These are phyloP conservation scores for Oryza officinalis DNA, from an alignment of 176 grass and related monocot species.

Conservation along the genomic window DNA sequence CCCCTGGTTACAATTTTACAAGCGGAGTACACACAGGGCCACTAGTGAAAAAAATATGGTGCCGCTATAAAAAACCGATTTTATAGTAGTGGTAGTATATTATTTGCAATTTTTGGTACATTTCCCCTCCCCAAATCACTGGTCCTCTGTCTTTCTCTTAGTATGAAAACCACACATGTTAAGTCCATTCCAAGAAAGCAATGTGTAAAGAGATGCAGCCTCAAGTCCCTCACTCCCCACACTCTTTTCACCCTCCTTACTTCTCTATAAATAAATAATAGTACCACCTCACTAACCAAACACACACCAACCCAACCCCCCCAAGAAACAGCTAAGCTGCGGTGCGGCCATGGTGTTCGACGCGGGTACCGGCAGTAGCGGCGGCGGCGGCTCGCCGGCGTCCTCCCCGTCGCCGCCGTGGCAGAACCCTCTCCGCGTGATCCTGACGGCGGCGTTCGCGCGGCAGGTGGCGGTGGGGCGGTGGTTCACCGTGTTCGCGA, in stretches of 20 bases:
- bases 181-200: neutral
- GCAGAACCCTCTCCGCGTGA: constrained; percentile 2
- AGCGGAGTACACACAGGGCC: no score
- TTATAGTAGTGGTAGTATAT: no score
- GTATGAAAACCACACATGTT: neutral
- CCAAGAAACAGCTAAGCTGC: neutral
- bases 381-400: neutral
- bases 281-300: neutral
- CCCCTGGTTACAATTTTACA: no score
- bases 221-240: neutral
- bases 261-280: neutral
- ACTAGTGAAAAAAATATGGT: no score
- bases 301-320: neutral
- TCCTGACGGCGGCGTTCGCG: constrained; percentile 48
- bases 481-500: constrained; percentile 92
- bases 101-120: no score
- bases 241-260: neutral
- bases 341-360: constrained; percentile 57
- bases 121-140: no score
- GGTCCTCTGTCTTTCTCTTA: no score
- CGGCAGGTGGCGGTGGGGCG: constrained; percentile 59
- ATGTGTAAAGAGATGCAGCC: neutral
- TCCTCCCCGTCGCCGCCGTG: neutral
- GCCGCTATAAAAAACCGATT: no score
- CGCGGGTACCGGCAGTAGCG: neutral